Conservation (phyloP, 805 yeast genomes). For the Groenewaldozyma tartarivorans region DNA sequence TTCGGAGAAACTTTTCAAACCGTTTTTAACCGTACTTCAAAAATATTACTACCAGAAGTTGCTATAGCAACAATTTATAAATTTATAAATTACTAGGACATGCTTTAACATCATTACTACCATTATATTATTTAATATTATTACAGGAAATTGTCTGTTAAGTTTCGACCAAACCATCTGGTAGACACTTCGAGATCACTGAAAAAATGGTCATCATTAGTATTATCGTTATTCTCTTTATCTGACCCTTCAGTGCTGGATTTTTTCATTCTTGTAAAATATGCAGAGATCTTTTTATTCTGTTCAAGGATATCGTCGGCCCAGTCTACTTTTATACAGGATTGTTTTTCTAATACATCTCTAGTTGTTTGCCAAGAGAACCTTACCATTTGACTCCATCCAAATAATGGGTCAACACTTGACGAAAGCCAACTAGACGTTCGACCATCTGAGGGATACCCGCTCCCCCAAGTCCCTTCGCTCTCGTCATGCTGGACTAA, state of each 20-base stretch:
- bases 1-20: too few species aligned
- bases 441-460: conserved; percentile 89
- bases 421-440: conserved; percentile 68
- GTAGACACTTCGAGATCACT: conserved; percentile 6
- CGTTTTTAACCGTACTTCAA: too few species aligned
- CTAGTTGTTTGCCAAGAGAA: conserved; percentile 93
- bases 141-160: neutral
- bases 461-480: conserved; percentile 57
- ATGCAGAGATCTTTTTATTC: conserved; percentile 5
- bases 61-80: too few species aligned
- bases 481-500: conserved; percentile 26
- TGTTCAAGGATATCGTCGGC: conserved; percentile 12
- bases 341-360: conserved; percentile 46
- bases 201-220: too few species aligned
- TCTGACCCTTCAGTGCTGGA: neutral
- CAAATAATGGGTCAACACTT: conserved; percentile 63
- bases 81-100: too few species aligned
- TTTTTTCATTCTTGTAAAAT: conserved; percentile 2
- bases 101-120: too few species aligned
- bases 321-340: conserved; percentile 15
- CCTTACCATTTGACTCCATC: conserved; percentile 73
- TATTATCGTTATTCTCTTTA: too few species aligned
- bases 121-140: too few species aligned
- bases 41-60: too few species aligned
- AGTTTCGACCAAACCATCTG: conserved; percentile 5